Evolutionary conservation across 2,329 filamentous ascomycete genomes (phyloP).

Genomic region (Blastomyces percursus): DNA sequence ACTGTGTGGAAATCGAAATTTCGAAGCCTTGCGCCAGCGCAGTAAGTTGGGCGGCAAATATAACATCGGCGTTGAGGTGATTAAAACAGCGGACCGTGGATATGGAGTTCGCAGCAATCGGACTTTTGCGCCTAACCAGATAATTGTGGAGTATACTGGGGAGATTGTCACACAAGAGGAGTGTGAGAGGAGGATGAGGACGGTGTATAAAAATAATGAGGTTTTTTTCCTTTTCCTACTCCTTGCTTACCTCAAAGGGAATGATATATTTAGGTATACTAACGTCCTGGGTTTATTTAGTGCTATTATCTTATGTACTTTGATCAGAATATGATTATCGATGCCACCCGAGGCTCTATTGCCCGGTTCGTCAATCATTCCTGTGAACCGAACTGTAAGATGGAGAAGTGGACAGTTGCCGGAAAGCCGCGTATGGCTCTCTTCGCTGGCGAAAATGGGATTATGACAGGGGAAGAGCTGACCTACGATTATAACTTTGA

Average conservation of each 20-base stretch:
- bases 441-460: conserved; percentile 79
- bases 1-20: conserved; percentile 74
- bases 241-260: not conserved
- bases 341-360: conserved; percentile 90
- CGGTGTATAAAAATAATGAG: conserved; percentile 86
- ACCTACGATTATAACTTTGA: conserved; percentile 85
- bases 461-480: conserved; percentile 90
- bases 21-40: conserved; percentile 65
- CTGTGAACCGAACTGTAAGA: conserved; percentile 89
- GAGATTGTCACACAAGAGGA: conserved; percentile 95
- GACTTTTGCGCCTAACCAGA: conserved; percentile 76
- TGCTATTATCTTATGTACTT: conserved; percentile 99
- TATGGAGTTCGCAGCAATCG: conserved; percentile 87
- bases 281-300: conserved; percentile 35
- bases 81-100: conserved; percentile 79
- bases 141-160: conserved; percentile 96
- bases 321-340: conserved; percentile 96
- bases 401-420: conserved; percentile 95
- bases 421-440: conserved; percentile 93
- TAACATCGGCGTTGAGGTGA: conserved; percentile 85
- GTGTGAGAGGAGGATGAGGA: conserved; percentile 85
- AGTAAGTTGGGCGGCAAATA: conserved; percentile 72
- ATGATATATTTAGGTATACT: not conserved
- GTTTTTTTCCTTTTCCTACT: conserved; percentile 40
- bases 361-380: conserved; percentile 98